Conservation (phyloP, 495 filamentous ascomycete genomes). For the Neurospora sp. region DNA sequence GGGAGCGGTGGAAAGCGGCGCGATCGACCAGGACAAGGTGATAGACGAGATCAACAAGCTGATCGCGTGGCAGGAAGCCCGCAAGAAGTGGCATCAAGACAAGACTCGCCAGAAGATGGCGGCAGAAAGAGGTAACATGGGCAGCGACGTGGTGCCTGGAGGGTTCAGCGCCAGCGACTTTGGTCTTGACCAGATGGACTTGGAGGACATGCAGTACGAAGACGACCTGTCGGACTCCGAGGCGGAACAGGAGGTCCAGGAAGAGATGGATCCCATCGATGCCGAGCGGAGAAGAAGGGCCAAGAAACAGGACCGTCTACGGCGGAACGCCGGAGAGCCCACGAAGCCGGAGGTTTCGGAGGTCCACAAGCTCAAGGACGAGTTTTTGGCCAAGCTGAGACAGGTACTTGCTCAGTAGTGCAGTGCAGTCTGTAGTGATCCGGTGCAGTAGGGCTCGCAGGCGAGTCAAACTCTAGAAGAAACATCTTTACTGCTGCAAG, state of each 20-base stretch:
- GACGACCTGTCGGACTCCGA: constrained; percentile 61
- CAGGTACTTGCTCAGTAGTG: constrained; percentile 61
- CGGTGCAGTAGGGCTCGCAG: neutral
- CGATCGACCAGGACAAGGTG: constrained; percentile 59
- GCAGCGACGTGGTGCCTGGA: constrained; percentile 34
- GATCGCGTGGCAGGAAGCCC: constrained; percentile 85
- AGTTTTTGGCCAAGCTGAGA: constrained; percentile 77
- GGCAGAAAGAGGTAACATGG: constrained; percentile 50
- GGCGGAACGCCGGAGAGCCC: constrained; percentile 81
- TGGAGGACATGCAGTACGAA: constrained; percentile 71
- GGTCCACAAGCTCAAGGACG: constrained; percentile 63
- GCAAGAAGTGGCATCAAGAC: constrained; percentile 94
- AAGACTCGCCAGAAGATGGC: constrained; percentile 99
- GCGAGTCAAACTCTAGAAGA: neutral
- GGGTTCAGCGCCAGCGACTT: constrained; percentile 70
- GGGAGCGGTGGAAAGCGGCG: constrained; percentile 55
- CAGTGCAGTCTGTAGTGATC: neutral
- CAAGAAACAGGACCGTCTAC: constrained; percentile 66
- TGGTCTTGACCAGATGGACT: constrained; percentile 76
- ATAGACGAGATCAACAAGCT: constrained; percentile 75
- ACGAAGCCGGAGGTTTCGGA: constrained; percentile 72
- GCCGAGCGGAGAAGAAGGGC: constrained; percentile 68
- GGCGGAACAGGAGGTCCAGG: constrained; percentile 65
- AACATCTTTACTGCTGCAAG: neutral
- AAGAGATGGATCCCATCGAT: constrained; percentile 74